Conservation (phyloP, 2,329 filamentous ascomycete genomes). For the Lecanicillium sp. region DNA sequence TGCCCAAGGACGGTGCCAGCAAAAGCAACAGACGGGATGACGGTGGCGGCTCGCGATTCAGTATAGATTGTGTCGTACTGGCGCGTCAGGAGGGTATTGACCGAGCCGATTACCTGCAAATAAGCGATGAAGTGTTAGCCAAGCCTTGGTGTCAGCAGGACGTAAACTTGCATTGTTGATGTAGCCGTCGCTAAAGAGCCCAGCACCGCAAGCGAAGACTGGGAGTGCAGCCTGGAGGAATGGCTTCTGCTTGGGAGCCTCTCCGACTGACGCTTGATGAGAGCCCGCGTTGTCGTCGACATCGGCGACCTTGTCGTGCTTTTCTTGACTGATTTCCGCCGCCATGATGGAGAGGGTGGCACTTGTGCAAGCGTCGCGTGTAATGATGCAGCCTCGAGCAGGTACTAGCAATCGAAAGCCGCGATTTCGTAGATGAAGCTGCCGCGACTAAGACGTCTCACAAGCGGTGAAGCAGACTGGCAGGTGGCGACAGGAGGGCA, state of each 20-base stretch:
- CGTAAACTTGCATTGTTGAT: slow-evolving; percentile 64
- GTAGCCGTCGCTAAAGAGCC: slow-evolving; percentile 87
- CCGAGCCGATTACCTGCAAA: slow-evolving; percentile 73
- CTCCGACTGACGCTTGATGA: too few relatives aligned
- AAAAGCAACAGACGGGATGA: slow-evolving; percentile 77
- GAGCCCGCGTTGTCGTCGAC: too few relatives aligned
- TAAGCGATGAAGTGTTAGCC: not conserved
- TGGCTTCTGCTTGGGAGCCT: slow-evolving; percentile 7
- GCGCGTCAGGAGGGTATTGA: slow-evolving; percentile 64
- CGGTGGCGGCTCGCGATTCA: slow-evolving; percentile 60
- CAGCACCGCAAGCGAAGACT: slow-evolving; percentile 81
- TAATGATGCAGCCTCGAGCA: too few relatives aligned
- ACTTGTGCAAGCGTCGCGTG: too few relatives aligned
- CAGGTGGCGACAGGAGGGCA: too few relatives aligned
- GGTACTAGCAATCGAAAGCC: too few relatives aligned
- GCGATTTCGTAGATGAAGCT: too few relatives aligned
- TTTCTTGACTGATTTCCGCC: too few relatives aligned
- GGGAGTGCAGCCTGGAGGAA: slow-evolving; percentile 36
- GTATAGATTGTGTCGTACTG: slow-evolving; percentile 66
- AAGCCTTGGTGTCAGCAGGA: not conserved
- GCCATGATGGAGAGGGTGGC: too few relatives aligned
- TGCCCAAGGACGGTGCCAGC: slow-evolving; percentile 80
- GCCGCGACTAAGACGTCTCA: too few relatives aligned
- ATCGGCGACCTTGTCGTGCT: too few relatives aligned
- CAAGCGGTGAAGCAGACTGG: too few relatives aligned